phyloP scores from a whole-genome alignment of 1,284 basidiomycete genomes.

The Schizophyllum amplum region DNA sequence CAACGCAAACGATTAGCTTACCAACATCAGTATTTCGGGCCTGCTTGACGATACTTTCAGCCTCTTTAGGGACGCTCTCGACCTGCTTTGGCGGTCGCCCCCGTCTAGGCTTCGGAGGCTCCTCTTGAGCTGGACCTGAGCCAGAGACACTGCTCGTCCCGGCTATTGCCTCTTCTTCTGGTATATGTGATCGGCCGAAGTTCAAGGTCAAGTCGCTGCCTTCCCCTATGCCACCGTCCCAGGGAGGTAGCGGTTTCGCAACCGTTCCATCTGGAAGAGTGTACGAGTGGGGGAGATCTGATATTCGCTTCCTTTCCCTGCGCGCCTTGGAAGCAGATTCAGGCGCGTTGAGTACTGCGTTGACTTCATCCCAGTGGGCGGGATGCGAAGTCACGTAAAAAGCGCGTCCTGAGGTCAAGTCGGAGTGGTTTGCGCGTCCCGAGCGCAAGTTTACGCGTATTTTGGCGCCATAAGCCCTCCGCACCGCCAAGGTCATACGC shows the following conservation, averaged over 20 bases:
- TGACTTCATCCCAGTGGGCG: not conserved
- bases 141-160: too few species aligned
- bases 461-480: not conserved
- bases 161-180: too few species aligned
- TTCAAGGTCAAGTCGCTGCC: not conserved
- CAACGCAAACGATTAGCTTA: too few species aligned
- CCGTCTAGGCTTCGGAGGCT: not conserved
- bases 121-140: too few species aligned
- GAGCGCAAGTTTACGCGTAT: not conserved
- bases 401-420: not conserved
- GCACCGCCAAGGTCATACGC: not conserved
- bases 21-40: too few species aligned
- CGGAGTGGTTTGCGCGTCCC: not conserved
- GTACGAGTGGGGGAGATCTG: slow-evolving; percentile 45
- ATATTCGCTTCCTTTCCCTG: slow-evolving; percentile 35
- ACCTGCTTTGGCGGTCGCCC: slow-evolving; percentile 10
- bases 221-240: slow-evolving; percentile 12
- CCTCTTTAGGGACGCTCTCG: too few species aligned
- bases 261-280: slow-evolving; percentile 31
- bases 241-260: slow-evolving; percentile 27
- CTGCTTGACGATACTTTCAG: too few species aligned
- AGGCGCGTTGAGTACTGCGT: not conserved
- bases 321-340: slow-evolving; percentile 21
- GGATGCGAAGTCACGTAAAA: not conserved
- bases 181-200: not conserved